phyloP scores from a whole-genome alignment of 805 yeast genomes.

The Nakazawaea peltata region DNA sequence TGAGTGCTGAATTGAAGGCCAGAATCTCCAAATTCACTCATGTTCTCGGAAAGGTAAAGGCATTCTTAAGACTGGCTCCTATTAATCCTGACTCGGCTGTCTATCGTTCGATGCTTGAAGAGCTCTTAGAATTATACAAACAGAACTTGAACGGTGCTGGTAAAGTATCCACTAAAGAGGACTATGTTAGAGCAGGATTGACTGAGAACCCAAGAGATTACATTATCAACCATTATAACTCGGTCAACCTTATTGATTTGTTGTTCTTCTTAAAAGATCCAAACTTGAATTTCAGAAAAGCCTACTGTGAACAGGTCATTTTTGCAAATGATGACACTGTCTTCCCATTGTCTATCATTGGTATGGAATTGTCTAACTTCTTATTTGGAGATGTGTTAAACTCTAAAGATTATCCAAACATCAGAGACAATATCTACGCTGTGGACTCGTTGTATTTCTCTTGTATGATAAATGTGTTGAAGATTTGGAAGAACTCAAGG shows the following conservation, averaged over 20 bases:
- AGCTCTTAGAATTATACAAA: slow-evolving; percentile 30
- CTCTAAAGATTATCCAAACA: slow-evolving; percentile 22
- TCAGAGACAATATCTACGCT: slow-evolving; percentile 32
- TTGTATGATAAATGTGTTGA: slow-evolving; percentile 48
- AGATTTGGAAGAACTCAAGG: slow-evolving; percentile 57
- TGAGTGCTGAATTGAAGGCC: slow-evolving; percentile 3
- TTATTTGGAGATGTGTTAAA: slow-evolving; percentile 12
- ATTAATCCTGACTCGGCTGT: slow-evolving; percentile 30
- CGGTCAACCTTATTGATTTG: slow-evolving; percentile 46
- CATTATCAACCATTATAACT: slow-evolving; percentile 35
- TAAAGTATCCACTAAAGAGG: slow-evolving; percentile 32
- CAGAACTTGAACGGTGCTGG: slow-evolving; percentile 34
- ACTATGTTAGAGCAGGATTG: slow-evolving; percentile 38
- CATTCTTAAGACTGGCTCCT: slow-evolving; percentile 24
- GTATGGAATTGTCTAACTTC: slow-evolving; percentile 23
- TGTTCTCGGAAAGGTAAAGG: slow-evolving; percentile 19
- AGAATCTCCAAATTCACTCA: slow-evolving; percentile 2
- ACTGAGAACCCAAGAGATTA: slow-evolving; percentile 33
- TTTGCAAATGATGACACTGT: slow-evolving; percentile 44
- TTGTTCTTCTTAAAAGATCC: slow-evolving; percentile 47
- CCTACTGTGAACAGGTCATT: slow-evolving; percentile 55
- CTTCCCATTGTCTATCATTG: slow-evolving; percentile 40
- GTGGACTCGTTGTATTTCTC: slow-evolving; percentile 50
- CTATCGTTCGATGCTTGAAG: slow-evolving; percentile 32
- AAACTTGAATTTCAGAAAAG: slow-evolving; percentile 52